These are phyloP conservation scores for Boechera stricta DNA, from an alignment of 345 rosid species.

Conservation along the genomic window DNA sequence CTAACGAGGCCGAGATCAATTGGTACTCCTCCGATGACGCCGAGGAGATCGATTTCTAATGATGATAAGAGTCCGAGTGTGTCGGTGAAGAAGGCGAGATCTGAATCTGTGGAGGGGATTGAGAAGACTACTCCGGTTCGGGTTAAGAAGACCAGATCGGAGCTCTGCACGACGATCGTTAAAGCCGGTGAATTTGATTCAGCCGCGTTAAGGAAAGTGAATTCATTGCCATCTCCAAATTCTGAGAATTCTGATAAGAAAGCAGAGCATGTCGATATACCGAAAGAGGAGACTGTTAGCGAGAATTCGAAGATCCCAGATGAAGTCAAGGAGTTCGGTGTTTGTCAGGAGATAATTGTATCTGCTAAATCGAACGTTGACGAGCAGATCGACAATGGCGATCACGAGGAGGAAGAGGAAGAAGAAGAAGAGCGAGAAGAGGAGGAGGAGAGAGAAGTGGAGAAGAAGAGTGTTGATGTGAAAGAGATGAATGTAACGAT, in stretches of 20 bases:
- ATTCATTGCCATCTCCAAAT: slow-evolving; percentile 44
- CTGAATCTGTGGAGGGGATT: slow-evolving; percentile 50
- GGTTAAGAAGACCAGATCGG: slow-evolving; percentile 48
- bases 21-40: slow-evolving; percentile 41
- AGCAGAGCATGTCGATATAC: slow-evolving; percentile 51
- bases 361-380: slow-evolving; percentile 40
- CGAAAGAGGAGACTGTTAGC: slow-evolving; percentile 36
- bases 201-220: slow-evolving; percentile 41
- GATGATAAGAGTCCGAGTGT: slow-evolving; percentile 46
- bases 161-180: slow-evolving; percentile 36
- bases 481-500: slow-evolving; percentile 57
- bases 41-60: slow-evolving; percentile 36
- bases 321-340: slow-evolving; percentile 55
- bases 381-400: slow-evolving; percentile 43
- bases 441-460: slow-evolving; percentile 42
- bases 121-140: slow-evolving; percentile 59
- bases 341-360: slow-evolving; percentile 59
- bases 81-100: slow-evolving; percentile 56
- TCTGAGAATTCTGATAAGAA: slow-evolving; percentile 40
- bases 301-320: slow-evolving; percentile 51
- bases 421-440: slow-evolving; percentile 38
- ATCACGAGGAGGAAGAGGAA: slow-evolving; percentile 50
- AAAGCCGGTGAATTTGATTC: slow-evolving; percentile 47
- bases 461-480: slow-evolving; percentile 54
- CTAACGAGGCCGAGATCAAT: slow-evolving; percentile 51